Evolutionary conservation across 805 yeast species (phyloP).

Genomic region (Hanseniaspora jakobsenii): DNA sequence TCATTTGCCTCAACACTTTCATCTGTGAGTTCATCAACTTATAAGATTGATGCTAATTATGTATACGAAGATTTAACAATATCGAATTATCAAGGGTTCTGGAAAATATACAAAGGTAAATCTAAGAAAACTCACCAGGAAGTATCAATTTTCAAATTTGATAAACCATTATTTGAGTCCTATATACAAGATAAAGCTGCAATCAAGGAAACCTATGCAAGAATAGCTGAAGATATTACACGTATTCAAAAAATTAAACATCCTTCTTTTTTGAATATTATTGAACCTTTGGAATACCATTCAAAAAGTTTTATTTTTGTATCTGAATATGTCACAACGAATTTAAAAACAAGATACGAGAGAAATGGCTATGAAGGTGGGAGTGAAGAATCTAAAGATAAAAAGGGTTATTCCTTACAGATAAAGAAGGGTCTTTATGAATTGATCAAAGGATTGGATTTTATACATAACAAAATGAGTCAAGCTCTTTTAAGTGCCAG

Average conservation of each 20-base stretch:
- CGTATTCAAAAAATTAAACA: slow-evolving; percentile 74
- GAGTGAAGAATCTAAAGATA: no score
- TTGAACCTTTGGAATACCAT: slow-evolving; percentile 85
- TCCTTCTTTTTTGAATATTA: slow-evolving; percentile 70
- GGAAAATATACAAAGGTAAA: slow-evolving; percentile 80
- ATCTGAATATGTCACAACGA: slow-evolving; percentile 61
- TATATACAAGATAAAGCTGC: slow-evolving; percentile 40
- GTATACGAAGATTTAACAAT: neutral
- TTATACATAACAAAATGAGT: slow-evolving; percentile 65
- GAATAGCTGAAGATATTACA: slow-evolving; percentile 54
- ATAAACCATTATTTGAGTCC: slow-evolving; percentile 60
- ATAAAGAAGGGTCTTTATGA: slow-evolving; percentile 77
- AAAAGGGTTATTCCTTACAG: slow-evolving; percentile 31
- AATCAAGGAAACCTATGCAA: slow-evolving; percentile 51
- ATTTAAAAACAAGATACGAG: slow-evolving; percentile 28
- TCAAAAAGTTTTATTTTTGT: slow-evolving; percentile 68
- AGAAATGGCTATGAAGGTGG: neutral
- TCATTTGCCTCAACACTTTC: slow-evolving; percentile 9
- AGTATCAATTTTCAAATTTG: slow-evolving; percentile 72
- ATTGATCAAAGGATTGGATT: slow-evolving; percentile 62
- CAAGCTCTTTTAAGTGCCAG: slow-evolving; percentile 65
- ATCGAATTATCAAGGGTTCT: slow-evolving; percentile 39
- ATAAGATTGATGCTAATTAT: slow-evolving; percentile 8
- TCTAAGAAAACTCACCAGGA: slow-evolving; percentile 35
- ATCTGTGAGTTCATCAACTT: neutral